These are phyloP conservation scores for Clarireedia monteithiana DNA, from an alignment of 2,329 filamentous ascomycete species.

Conservation along the genomic window DNA sequence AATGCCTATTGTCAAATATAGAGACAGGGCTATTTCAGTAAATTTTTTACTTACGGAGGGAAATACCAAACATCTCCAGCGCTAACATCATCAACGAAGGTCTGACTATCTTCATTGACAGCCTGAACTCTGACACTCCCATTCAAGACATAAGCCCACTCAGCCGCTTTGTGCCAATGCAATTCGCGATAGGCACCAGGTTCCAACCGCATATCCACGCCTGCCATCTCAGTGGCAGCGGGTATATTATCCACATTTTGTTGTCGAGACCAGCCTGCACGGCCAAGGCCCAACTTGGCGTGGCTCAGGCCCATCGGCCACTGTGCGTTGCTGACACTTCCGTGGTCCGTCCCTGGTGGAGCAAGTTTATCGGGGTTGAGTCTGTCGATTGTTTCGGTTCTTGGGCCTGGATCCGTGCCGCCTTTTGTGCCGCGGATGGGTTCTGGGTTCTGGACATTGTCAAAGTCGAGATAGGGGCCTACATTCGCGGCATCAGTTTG, in stretches of 20 bases:
- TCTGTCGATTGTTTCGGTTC: slow-evolving; percentile 58
- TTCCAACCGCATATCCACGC: slow-evolving; percentile 72
- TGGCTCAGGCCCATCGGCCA: slow-evolving; percentile 45
- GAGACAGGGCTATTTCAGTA: not conserved
- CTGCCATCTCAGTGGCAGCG: slow-evolving; percentile 61
- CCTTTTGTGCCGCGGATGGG: slow-evolving; percentile 46
- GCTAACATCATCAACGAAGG: slow-evolving; percentile 68
- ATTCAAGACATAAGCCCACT: slow-evolving; percentile 69
- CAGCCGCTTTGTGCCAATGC: slow-evolving; percentile 75
- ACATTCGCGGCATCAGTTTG: slow-evolving; percentile 43
- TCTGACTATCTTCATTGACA: slow-evolving; percentile 67
- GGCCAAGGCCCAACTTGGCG: slow-evolving; percentile 44
- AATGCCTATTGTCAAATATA: not conserved
- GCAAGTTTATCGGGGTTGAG: slow-evolving; percentile 66
- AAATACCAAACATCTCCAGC: slow-evolving; percentile 80
- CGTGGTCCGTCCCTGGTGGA: slow-evolving; percentile 66
- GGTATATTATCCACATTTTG: slow-evolving; percentile 60
- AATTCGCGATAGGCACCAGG: slow-evolving; percentile 67
- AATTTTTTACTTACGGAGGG: slow-evolving; percentile 44
- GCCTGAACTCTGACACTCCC: slow-evolving; percentile 65
- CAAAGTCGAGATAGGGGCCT: slow-evolving; percentile 47
- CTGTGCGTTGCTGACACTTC: slow-evolving; percentile 61
- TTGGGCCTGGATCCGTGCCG: slow-evolving; percentile 49
- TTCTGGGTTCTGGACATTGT: slow-evolving; percentile 42
- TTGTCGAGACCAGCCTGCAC: slow-evolving; percentile 71